Evolutionary conservation across 2,329 filamentous ascomycete species (phyloP), one percentile per base, ranked within the genome.

Genomic region (Colletotrichum ledebouriae): DNA sequence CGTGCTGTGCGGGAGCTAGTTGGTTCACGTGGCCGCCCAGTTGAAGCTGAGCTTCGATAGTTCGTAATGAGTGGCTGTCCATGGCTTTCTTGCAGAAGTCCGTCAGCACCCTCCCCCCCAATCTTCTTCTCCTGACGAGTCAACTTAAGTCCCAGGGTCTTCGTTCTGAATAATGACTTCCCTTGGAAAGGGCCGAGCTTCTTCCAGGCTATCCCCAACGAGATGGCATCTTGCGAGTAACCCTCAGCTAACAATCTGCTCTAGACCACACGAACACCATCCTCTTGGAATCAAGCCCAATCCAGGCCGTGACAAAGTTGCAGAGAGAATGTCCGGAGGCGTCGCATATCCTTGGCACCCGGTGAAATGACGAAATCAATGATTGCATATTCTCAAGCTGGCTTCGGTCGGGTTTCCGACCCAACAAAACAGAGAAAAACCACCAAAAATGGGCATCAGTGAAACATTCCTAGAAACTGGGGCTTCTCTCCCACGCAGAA

Each of bases 311-410:
- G 37, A 39, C 10, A 39, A 2, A 13, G 7, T 39, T 13, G 10
- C 10, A 15, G 37, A 39, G 37, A 39, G 37, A n/a, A 37, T n/a
- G 6, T 37, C 49, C 49, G 49, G 49, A 34, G 25, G 49, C 29
- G 49, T 37, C 29, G 6, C 29, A 37, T 53, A 12, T 13, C 17
- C 49, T 37, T 53, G 25, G 25, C 49, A 53, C 29, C 29, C 29
- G 10, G 29, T 25, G 17, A 33, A 13, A 37, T 53, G 34, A n/a
- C 17, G 15, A 11, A 37, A 37, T 33, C 22, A 29, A 34, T n/a
- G 49, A 53, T 53, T 29, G 29, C 49, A 53, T 53, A 34, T 29
- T 53, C n/a, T 33, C 29, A 13, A 53, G 10, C 49, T 33, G 49
- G 12, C 49, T 53, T 53, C 49, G 15, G 49, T 29, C 22, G 22